Conservation (phyloP, 2,329 filamentous ascomycete species). For the Verticillium nubilum region DNA sequence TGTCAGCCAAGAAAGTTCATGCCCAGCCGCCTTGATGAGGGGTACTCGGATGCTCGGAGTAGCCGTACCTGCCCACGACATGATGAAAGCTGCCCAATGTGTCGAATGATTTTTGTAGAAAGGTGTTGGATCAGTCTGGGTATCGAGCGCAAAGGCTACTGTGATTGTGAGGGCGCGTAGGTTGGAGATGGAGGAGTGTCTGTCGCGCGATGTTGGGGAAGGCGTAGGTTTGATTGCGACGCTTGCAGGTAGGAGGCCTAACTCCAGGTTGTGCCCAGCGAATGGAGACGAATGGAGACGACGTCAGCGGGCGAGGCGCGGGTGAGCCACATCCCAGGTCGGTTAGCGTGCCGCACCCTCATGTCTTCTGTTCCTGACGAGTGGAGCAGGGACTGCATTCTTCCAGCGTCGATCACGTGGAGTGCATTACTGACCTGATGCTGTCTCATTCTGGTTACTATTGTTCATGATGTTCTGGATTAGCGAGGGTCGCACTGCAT, state of each 20-base stretch:
- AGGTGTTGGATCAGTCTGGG: background rate
- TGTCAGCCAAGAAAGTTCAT: background rate
- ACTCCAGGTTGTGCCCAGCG: background rate
- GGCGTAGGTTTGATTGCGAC: background rate
- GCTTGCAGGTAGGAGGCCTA: background rate
- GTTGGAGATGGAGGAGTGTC: background rate
- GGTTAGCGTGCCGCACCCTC: background rate
- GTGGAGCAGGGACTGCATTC: background rate
- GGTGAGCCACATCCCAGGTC: conserved; percentile 1
- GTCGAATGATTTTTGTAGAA: background rate
- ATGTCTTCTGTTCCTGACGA: background rate
- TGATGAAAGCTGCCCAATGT: conserved; percentile 19
- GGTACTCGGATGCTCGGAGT: conserved; percentile 1
- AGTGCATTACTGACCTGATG: too few species aligned
- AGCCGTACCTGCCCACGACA: conserved; percentile 42
- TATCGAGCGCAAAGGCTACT: background rate
- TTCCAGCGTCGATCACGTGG: background rate
- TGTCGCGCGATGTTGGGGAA: background rate
- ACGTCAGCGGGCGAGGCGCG: conserved; percentile 2
- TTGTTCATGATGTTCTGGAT: too few species aligned
- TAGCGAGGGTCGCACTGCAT: too few species aligned
- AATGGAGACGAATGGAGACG: conserved; percentile 2
- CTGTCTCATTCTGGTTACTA: too few species aligned
- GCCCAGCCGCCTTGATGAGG: background rate
- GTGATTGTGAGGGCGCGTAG: background rate